Evolutionary conservation across 164 flowering plant species (phyloP).

Genomic region (Cinnamomum micranthum): DNA sequence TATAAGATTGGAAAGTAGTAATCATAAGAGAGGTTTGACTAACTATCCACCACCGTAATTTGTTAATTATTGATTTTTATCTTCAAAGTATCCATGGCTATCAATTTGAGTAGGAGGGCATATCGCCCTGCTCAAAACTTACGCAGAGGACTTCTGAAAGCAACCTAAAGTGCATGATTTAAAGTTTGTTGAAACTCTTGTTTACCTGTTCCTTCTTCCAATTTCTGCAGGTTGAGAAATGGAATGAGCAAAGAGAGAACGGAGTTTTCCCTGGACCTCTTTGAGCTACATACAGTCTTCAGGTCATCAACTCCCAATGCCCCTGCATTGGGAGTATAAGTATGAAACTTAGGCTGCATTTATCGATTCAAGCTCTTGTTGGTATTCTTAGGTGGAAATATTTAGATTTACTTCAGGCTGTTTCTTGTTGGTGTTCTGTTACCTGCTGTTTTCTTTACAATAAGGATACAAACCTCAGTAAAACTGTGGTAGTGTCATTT

Average conservation of each 20-base stretch:
- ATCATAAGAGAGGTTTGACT: too few relatives aligned
- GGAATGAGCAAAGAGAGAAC: slow-evolving; percentile 73
- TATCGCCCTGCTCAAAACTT: too few relatives aligned
- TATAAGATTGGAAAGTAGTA: too few relatives aligned
- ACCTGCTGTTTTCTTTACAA: neutral
- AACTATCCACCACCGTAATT: too few relatives aligned
- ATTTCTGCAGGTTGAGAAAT: slow-evolving; percentile 47
- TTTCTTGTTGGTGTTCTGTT: neutral
- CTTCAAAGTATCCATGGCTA: too few relatives aligned
- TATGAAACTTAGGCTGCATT: neutral
- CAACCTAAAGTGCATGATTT: too few relatives aligned
- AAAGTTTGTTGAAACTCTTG: neutral
- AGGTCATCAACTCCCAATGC: neutral
- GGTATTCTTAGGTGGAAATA: neutral
- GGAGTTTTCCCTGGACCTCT: slow-evolving; percentile 70
- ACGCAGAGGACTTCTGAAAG: too few relatives aligned
- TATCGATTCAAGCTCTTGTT: neutral
- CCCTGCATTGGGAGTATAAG: neutral
- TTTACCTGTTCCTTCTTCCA: neutral
- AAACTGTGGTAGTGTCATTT: too few relatives aligned
- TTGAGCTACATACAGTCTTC: slow-evolving; percentile 14
- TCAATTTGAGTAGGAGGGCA: too few relatives aligned
- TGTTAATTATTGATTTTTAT: too few relatives aligned
- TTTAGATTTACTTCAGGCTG: neutral
- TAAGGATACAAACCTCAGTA: neutral